phyloP scores from a whole-genome alignment of 164 flowering plant species.

The Vitis labrusca region DNA sequence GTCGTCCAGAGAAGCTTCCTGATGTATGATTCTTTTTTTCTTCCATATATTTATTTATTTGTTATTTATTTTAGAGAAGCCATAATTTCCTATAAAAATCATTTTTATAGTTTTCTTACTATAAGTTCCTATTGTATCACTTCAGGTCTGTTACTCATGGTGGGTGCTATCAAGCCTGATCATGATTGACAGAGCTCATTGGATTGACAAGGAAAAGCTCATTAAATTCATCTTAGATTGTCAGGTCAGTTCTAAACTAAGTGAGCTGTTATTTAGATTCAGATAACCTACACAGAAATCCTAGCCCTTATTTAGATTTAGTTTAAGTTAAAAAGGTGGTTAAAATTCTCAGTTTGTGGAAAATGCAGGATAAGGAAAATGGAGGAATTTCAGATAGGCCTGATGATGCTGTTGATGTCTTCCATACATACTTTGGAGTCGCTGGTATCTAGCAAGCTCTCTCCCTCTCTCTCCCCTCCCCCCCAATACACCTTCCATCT shows the following conservation, averaged over 20 bases:
- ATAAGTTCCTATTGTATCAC: not conserved
- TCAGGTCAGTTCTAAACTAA: constrained; percentile 49
- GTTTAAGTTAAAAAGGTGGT: not conserved
- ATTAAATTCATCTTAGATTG: constrained; percentile 74
- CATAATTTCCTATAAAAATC: no score
- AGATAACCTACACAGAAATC: no score
- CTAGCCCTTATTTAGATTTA: no score
- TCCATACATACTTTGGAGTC: constrained; percentile 88
- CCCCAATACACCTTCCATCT: not conserved
- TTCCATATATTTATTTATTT: no score
- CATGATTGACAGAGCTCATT: constrained; percentile 90
- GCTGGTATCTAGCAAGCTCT: constrained; percentile 53
- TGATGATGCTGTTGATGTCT: constrained; percentile 96
- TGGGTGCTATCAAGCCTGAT: constrained; percentile 96
- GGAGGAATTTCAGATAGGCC: constrained; percentile 97
- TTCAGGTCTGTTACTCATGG: constrained; percentile 98
- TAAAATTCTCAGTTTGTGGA: not conserved
- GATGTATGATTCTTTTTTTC: constrained; percentile 39
- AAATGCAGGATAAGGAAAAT: constrained; percentile 71
- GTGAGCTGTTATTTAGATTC: not conserved
- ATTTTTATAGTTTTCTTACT: not conserved
- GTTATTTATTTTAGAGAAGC: no score
- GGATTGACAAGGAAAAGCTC: constrained; percentile 90
- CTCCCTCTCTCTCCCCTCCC: no score
- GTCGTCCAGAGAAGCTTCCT: constrained; percentile 96